These are phyloP conservation scores for Eleusine coracana DNA, from an alignment of 176 grass and related monocot genomes.

Conservation along the genomic window DNA sequence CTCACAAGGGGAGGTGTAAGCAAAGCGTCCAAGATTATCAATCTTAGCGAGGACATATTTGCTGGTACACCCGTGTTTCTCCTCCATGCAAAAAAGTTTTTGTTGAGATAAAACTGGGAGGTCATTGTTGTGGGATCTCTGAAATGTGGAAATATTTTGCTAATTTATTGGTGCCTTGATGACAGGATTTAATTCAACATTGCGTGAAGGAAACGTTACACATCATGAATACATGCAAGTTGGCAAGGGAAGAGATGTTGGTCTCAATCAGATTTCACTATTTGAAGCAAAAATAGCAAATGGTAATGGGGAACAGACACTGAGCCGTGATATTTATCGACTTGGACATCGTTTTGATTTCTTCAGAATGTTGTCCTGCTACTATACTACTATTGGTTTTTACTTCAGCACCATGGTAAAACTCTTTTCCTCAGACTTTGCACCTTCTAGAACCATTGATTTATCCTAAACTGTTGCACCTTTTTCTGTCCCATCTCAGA, in stretches of 20 bases:
- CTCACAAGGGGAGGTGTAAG: conserved; percentile 93
- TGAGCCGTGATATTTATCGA: conserved; percentile 81
- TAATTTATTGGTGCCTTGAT: conserved; percentile 20
- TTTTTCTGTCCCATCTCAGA: conserved; percentile 55
- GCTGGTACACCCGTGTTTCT: conserved; percentile 53
- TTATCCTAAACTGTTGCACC: conserved; percentile 12
- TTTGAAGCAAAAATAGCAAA: conserved; percentile 97
- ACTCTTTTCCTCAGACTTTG: conserved; percentile 3
- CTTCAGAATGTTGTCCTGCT: conserved; percentile 97
- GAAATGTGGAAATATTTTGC: conserved; percentile 19
- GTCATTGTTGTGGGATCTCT: not conserved
- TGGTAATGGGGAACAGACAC: conserved; percentile 87
- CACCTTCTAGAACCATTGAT: conserved; percentile 12
- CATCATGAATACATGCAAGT: conserved; percentile 99
- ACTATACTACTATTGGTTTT: conserved; percentile 93
- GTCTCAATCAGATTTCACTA: conserved; percentile 94
- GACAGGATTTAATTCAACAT: conserved; percentile 90
- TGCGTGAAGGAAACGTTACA: conserved; percentile 93
- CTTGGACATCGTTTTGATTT: conserved; percentile 98
- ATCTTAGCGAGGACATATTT: conserved; percentile 99
- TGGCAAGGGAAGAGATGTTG: conserved; percentile 96
- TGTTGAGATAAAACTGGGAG: not conserved
- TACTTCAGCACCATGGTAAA: conserved; percentile 94
- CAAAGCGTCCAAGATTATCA: conserved; percentile 96
- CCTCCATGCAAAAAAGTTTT: not conserved